Evolutionary conservation across 2,329 filamentous ascomycete genomes (phyloP).

Genomic region (Botrytis medusae): DNA sequence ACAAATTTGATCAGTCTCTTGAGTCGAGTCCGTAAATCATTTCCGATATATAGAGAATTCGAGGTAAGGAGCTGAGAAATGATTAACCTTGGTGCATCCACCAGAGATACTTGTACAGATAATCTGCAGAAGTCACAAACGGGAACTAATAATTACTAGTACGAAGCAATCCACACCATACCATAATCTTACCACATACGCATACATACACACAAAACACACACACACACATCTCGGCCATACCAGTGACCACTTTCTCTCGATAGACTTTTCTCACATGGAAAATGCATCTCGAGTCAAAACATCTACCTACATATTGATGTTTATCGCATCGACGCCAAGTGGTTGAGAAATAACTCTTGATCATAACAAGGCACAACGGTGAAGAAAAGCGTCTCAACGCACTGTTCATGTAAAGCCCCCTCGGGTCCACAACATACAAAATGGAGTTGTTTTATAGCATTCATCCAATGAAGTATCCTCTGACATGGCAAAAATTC

Average conservation of each 20-base stretch:
- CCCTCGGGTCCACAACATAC: constrained; percentile 7
- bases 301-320: background rate
- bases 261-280: background rate
- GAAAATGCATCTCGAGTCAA: background rate
- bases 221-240: background rate
- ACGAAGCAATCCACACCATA: background rate
- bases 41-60: background rate
- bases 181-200: background rate
- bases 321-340: constrained; percentile 4
- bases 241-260: background rate
- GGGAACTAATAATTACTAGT: background rate
- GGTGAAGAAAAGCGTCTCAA: constrained; percentile 11
- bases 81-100: background rate
- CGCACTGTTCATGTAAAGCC: constrained; percentile 6
- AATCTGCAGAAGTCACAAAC: background rate
- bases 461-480: constrained; percentile 1
- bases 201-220: background rate
- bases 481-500: constrained; percentile 23
- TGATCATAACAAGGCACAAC: background rate
- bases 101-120: background rate
- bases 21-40: background rate
- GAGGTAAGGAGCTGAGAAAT: background rate
- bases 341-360: background rate
- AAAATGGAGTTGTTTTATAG: background rate
- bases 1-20: constrained; percentile 1